These are phyloP conservation scores for Mortierella claussenii DNA, from an alignment of 192 early-diverging fungal species.

Conservation along the genomic window DNA sequence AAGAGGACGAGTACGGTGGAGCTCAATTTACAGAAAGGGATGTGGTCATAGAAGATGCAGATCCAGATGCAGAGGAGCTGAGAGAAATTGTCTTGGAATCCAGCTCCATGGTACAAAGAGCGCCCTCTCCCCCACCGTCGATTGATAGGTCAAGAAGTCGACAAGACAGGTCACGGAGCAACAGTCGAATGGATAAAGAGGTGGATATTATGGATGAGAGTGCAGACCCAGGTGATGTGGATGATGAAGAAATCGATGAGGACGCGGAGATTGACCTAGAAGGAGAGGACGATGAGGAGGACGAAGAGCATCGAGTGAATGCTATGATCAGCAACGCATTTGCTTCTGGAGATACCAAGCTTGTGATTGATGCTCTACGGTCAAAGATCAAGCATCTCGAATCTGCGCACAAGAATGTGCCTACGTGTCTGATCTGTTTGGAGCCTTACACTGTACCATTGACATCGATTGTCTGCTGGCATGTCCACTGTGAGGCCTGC, in stretches of 20 bases:
- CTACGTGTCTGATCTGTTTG: constrained; percentile 83
- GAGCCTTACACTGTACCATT: constrained; percentile 78
- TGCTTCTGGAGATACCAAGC: constrained; percentile 56
- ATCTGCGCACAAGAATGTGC: constrained; percentile 55
- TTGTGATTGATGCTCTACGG: constrained; percentile 86
- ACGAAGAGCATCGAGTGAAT: constrained; percentile 33
- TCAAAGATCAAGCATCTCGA: constrained; percentile 75
- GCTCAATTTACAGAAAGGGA: constrained; percentile 81
- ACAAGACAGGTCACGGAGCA: too few relatives aligned
- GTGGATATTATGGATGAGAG: constrained; percentile 33
- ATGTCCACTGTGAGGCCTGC: constrained; percentile 91
- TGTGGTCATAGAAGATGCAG: constrained; percentile 59
- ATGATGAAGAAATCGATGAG: constrained; percentile 33
- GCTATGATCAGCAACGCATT: constrained; percentile 15
- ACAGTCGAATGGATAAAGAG: constrained; percentile 15
- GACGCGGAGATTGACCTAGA: constrained; percentile 50
- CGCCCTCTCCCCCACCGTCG: constrained; percentile 2
- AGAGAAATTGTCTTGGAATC: constrained; percentile 56
- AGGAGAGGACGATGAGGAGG: constrained; percentile 21
- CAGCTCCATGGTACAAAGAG: constrained; percentile 28
- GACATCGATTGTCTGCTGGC: constrained; percentile 88
- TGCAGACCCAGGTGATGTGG: constrained; percentile 20
- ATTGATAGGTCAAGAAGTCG: too few relatives aligned
- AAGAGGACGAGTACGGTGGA: constrained; percentile 74
- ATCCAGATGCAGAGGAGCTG: constrained; percentile 50